A percentile compares a stretch with the other conserved stretches of the same genome.
These are phyloP conservation scores for Vicia sativa DNA, from an alignment of 306 rosid genomes.

Conservation along the genomic window DNA sequence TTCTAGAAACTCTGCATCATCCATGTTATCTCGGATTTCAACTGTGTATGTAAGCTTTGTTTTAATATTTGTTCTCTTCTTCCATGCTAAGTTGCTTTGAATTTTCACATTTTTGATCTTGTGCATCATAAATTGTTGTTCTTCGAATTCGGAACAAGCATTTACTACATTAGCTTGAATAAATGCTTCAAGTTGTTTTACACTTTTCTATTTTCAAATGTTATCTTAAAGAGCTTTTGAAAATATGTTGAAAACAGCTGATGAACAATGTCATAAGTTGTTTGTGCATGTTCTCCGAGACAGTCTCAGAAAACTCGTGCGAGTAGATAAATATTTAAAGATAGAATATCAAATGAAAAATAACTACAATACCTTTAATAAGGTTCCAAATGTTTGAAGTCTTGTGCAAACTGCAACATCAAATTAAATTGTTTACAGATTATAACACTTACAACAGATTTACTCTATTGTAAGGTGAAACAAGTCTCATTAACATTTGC, in stretches of 20 bases:
- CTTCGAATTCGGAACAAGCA: not conserved
- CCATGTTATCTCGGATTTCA: conserved; percentile 2
- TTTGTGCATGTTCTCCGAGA: too few relatives aligned
- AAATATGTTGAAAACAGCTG: too few relatives aligned
- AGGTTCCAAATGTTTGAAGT: conserved; percentile 4
- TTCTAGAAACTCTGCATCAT: not conserved
- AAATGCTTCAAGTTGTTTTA: not conserved
- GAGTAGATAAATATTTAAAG: too few relatives aligned
- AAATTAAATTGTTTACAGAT: conserved; percentile 37
- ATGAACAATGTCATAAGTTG: too few relatives aligned
- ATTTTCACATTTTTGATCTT: not conserved
- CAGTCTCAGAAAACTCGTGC: too few relatives aligned
- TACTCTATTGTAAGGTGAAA: conserved; percentile 15
- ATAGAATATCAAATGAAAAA: not conserved
- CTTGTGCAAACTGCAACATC: conserved; percentile 20
- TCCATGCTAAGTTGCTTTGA: conserved; percentile 8
- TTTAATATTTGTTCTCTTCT: not conserved
- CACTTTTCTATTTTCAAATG: too few relatives aligned
- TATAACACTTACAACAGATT: conserved; percentile 14
- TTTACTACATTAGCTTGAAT: not conserved
- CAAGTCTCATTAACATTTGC: too few relatives aligned
- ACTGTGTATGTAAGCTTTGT: conserved; percentile 3
- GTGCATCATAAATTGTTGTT: conserved; percentile 1
- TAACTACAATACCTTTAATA: not conserved
- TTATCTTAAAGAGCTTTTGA: too few relatives aligned